Conservation (phyloP, 805 yeast species). For the Wickerhamiella lipophila region DNA sequence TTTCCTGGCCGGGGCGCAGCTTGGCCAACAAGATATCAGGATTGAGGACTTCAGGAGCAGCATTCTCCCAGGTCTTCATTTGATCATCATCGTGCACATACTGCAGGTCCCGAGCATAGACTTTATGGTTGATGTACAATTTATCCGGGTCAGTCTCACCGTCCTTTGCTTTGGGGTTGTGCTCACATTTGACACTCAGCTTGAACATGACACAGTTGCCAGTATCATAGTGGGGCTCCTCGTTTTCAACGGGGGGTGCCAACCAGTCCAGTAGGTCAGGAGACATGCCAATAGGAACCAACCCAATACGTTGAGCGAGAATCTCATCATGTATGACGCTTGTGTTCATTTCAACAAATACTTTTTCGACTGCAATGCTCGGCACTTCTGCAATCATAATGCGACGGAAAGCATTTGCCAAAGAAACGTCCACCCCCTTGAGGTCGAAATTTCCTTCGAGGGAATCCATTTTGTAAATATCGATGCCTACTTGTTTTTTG, state of each 20-base stretch:
- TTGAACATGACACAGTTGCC: constrained; percentile 79
- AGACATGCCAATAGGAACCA: constrained; percentile 78
- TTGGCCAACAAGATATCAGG: constrained; percentile 86
- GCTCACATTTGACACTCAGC: constrained; percentile 70
- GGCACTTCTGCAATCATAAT: constrained; percentile 97
- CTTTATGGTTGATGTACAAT: constrained; percentile 68
- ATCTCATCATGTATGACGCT: constrained; percentile 97
- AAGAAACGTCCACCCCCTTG: constrained; percentile 73
- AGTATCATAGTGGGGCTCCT: constrained; percentile 45
- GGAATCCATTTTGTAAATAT: constrained; percentile 49
- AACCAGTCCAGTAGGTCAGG: constrained; percentile 85
- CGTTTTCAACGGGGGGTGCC: constrained; percentile 19
- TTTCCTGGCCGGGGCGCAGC: constrained; percentile 94
- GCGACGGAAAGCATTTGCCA: constrained; percentile 93
- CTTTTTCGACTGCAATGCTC: constrained; percentile 85
- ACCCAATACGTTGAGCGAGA: constrained; percentile 86
- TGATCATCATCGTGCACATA: constrained; percentile 91
- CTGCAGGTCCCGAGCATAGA: constrained; percentile 78
- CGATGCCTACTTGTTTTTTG: constrained; percentile 52
- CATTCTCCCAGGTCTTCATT: constrained; percentile 48
- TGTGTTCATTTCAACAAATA: constrained; percentile 84
- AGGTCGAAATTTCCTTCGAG: constrained; percentile 70
- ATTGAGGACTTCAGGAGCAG: constrained; percentile 47
- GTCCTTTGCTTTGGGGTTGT: constrained; percentile 70
- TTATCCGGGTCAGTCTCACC: constrained; percentile 71